Percentiles rank a stretch among this genome's conserved stretches.
These are phyloP conservation scores for Pirum gemmata DNA, from an alignment of 78 protist genomes.

Conservation along the genomic window DNA sequence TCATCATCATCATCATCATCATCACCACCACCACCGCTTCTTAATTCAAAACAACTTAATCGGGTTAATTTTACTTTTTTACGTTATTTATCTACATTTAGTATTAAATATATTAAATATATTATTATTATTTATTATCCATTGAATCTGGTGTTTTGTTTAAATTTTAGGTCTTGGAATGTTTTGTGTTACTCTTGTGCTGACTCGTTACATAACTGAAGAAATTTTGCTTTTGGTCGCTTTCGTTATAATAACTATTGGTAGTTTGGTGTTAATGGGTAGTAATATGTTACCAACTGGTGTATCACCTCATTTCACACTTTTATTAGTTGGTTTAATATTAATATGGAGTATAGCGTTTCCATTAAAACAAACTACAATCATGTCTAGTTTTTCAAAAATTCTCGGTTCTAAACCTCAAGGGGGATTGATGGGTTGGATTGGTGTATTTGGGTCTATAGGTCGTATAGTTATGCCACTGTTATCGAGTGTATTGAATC, in stretches of 20 bases:
- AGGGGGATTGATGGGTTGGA: slow-evolving; percentile 44
- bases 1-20: too few relatives aligned
- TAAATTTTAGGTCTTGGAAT: too few relatives aligned
- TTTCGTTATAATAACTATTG: not conserved
- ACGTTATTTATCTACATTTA: too few relatives aligned
- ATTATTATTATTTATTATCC: too few relatives aligned
- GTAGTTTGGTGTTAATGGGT: not conserved
- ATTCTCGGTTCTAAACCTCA: not conserved
- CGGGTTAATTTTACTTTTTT: too few relatives aligned
- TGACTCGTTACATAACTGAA: not conserved
- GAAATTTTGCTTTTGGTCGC: not conserved
- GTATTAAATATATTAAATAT: too few relatives aligned
- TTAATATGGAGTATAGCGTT: not conserved
- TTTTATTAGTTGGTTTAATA: not conserved
- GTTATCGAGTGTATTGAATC: not conserved
- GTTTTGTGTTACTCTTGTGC: not conserved
- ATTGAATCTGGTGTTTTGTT: too few relatives aligned
- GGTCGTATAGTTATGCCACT: slow-evolving; percentile 42
- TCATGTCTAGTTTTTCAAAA: not conserved
- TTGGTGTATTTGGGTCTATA: slow-evolving; percentile 19
- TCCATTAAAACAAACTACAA: not conserved
- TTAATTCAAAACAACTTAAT: too few relatives aligned
- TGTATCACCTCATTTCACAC: not conserved
- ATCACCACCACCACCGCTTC: too few relatives aligned
- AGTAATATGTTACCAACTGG: not conserved